Evolutionary conservation across 2,329 filamentous ascomycete species (phyloP).

Genomic region (Teratosphaeria destructans): DNA sequence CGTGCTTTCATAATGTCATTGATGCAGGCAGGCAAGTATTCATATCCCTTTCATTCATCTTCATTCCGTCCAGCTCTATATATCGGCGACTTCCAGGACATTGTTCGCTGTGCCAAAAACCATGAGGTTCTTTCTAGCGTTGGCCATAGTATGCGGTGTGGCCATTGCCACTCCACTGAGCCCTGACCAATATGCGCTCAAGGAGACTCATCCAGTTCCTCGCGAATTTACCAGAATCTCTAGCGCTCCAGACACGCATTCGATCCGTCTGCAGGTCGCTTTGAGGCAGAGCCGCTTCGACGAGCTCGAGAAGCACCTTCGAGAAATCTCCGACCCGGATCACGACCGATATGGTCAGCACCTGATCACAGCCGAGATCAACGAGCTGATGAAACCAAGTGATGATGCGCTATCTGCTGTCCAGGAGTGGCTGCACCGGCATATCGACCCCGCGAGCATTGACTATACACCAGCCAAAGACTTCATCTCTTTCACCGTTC

Average conservation of each 20-base stretch:
- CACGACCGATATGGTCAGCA: conserved; percentile 45
- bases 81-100: background rate
- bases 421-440: background rate
- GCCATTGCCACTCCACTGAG: background rate
- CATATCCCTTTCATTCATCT: background rate
- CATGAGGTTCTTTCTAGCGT: background rate
- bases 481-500: background rate
- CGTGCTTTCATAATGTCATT: background rate
- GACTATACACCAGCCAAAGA: background rate
- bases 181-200: background rate
- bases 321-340: conserved; percentile 44
- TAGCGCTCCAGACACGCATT: background rate
- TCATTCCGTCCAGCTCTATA: background rate
- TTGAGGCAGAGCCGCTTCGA: background rate
- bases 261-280: background rate
- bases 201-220: background rate
- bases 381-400: conserved; percentile 41
- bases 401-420: conserved; percentile 40
- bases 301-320: conserved; percentile 42
- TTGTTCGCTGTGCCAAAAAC: background rate
- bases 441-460: background rate
- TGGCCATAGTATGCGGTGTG: background rate
- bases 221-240: background rate
- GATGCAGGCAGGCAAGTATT: background rate
- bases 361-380: conserved; percentile 39